These are phyloP conservation scores for Nicotiana attenuata DNA, from an alignment of 257 asterid genomes.

Conservation along the genomic window DNA sequence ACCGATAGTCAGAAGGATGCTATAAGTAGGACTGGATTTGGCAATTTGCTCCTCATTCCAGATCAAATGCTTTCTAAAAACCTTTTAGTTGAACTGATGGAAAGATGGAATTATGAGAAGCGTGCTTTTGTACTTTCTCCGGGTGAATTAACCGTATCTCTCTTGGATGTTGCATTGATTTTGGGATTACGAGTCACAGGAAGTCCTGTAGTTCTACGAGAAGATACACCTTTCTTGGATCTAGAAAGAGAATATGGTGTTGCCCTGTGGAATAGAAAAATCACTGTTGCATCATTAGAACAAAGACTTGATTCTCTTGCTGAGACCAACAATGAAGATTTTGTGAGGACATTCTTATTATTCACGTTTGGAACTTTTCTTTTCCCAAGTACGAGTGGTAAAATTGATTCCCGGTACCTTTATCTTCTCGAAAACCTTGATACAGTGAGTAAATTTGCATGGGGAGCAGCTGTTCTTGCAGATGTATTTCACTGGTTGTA, in stretches of 20 bases:
- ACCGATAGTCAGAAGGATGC: conserved; percentile 16
- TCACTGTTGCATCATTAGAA: conserved; percentile 19
- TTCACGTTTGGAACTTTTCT: conserved; percentile 23
- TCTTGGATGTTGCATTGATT: conserved; percentile 15
- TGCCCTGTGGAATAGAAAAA: conserved; percentile 16
- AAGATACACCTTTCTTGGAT: conserved; percentile 17
- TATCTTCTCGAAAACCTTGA: conserved; percentile 18
- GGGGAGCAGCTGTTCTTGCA: conserved; percentile 27
- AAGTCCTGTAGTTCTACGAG: conserved; percentile 9
- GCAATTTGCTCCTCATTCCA: conserved; percentile 19
- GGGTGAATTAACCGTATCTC: conserved; percentile 22
- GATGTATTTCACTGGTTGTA: conserved; percentile 22
- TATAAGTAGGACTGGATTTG: conserved; percentile 19
- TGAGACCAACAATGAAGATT: conserved; percentile 17
- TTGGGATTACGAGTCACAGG: conserved; percentile 23
- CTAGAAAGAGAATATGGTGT: conserved; percentile 21
- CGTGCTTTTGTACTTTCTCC: conserved; percentile 10
- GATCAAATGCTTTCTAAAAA: conserved; percentile 18
- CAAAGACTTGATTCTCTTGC: conserved; percentile 19
- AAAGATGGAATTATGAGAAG: conserved; percentile 21
- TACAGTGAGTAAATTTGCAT: conserved; percentile 15
- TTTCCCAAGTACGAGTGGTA: conserved; percentile 22
- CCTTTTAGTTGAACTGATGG: conserved; percentile 22
- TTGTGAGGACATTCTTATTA: conserved; percentile 20
- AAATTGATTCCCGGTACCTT: conserved; percentile 24